A percentile compares a stretch with the other conserved stretches of the same genome.
Evolutionary conservation across 2,329 filamentous ascomycete genomes (phyloP).

Genomic region (Colletotrichum siamense): DNA sequence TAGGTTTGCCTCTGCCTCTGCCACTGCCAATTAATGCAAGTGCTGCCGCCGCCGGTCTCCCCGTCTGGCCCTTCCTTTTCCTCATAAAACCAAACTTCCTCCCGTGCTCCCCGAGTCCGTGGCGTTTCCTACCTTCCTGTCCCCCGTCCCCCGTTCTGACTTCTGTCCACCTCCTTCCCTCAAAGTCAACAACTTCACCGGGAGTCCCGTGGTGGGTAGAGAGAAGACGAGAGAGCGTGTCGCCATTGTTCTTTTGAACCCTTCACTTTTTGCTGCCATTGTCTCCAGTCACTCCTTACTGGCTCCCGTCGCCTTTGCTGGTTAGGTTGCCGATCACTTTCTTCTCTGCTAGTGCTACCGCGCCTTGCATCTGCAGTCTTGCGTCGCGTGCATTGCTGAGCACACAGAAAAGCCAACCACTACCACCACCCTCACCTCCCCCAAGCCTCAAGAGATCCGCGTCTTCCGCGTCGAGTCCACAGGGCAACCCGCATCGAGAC

Average conservation of each 20-base stretch:
- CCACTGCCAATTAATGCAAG: neutral
- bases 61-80: slow-evolving; percentile 15
- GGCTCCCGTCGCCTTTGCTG: slow-evolving; percentile 23
- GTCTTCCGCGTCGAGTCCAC: slow-evolving; percentile 27
- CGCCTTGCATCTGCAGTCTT: slow-evolving; percentile 2
- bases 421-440: neutral
- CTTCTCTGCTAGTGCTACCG: neutral
- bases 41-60: slow-evolving; percentile 1
- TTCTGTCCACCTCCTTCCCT: slow-evolving; percentile 3
- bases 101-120: slow-evolving; percentile 12
- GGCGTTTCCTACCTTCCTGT: neutral
- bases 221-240: slow-evolving; percentile 21
- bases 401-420: neutral
- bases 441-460: slow-evolving; percentile 14
- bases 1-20: neutral
- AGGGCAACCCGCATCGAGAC: slow-evolving; percentile 16
- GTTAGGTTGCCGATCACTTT: neutral
- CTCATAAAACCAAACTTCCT: slow-evolving; percentile 14
- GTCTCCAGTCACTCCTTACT: slow-evolving; percentile 46
- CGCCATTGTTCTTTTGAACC: slow-evolving; percentile 22
- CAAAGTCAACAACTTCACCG: slow-evolving; percentile 3
- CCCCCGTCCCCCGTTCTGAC: slow-evolving; percentile 23
- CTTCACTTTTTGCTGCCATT: slow-evolving; percentile 23
- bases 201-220: slow-evolving; percentile 14
- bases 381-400: slow-evolving; percentile 17